Evolutionary conservation across 192 early-diverging fungal species (phyloP).

Genomic region (Linnemannia hyalina): DNA sequence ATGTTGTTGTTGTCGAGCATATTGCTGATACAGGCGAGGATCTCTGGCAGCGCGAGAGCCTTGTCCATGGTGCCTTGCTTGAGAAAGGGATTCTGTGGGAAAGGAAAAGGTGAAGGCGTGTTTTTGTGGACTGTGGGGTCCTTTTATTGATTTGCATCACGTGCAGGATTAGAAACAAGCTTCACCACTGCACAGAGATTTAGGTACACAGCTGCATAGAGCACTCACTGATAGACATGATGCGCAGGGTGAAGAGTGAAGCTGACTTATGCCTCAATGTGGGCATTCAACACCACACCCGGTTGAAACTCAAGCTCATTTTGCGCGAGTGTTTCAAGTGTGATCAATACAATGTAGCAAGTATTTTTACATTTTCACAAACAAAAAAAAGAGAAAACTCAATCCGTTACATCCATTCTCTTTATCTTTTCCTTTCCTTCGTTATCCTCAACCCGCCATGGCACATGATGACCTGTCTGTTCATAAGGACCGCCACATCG

Average conservation of each 20-base stretch:
- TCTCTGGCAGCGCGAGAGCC: slow-evolving; percentile 32
- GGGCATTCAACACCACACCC: not conserved
- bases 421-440: not conserved
- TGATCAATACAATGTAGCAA: not conserved
- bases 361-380: not conserved
- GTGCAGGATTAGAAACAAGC: too few species aligned
- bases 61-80: slow-evolving; percentile 20
- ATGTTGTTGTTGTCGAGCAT: not conserved
- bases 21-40: slow-evolving; percentile 25
- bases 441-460: not conserved
- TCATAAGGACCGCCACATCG: not conserved
- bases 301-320: not conserved
- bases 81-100: not conserved
- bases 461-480: not conserved
- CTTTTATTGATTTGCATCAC: too few species aligned
- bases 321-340: slow-evolving; percentile 3
- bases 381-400: not conserved
- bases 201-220: too few species aligned
- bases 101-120: not conserved
- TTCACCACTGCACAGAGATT: too few species aligned
- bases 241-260: too few species aligned
- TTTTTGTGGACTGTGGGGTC: too few species aligned
- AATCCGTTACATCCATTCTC: not conserved
- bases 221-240: too few species aligned
- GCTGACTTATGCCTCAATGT: not conserved